Evolutionary conservation across 306 rosid genomes (phyloP).

Genomic region (Acacia confusa): DNA sequence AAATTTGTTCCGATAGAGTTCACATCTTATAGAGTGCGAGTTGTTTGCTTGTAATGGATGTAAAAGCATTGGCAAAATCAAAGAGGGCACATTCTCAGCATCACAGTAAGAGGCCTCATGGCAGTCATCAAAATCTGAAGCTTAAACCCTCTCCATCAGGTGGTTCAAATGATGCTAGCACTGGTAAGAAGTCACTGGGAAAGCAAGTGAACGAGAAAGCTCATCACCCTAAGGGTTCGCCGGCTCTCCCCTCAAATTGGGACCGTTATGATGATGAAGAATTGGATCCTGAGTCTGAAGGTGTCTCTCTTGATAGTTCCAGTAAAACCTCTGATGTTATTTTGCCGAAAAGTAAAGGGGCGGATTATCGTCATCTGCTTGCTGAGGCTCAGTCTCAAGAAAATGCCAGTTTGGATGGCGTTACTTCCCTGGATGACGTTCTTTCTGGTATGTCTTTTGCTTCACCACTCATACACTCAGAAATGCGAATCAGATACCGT

Average conservation of each 20-base stretch:
- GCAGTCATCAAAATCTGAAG: slow-evolving; percentile 44
- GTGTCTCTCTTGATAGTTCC: slow-evolving; percentile 14
- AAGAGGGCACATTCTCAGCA: slow-evolving; percentile 85
- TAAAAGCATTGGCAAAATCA: slow-evolving; percentile 78
- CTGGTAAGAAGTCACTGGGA: slow-evolving; percentile 38
- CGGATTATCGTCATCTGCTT: slow-evolving; percentile 65
- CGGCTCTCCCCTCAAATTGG: slow-evolving; percentile 72
- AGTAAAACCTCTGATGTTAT: slow-evolving; percentile 43
- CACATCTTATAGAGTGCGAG: neutral
- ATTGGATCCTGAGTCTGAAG: slow-evolving; percentile 34
- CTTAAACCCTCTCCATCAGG: slow-evolving; percentile 42
- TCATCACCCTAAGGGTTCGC: slow-evolving; percentile 28
- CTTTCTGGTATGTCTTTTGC: slow-evolving; percentile 49
- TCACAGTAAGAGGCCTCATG: slow-evolving; percentile 50
- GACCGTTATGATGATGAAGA: slow-evolving; percentile 72
- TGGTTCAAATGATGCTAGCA: slow-evolving; percentile 30
- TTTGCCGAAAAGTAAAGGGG: slow-evolving; percentile 75
- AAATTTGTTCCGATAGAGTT: slow-evolving; percentile 5
- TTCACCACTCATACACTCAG: neutral
- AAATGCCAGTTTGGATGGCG: slow-evolving; percentile 30
- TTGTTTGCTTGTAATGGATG: slow-evolving; percentile 53
- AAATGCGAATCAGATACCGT: neutral
- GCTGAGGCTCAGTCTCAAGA: slow-evolving; percentile 70
- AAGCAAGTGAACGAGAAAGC: slow-evolving; percentile 47
- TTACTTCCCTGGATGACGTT: slow-evolving; percentile 55